phyloP scores from a whole-genome alignment of 306 rosid species.

The Pterocarpus macrocarpus region DNA sequence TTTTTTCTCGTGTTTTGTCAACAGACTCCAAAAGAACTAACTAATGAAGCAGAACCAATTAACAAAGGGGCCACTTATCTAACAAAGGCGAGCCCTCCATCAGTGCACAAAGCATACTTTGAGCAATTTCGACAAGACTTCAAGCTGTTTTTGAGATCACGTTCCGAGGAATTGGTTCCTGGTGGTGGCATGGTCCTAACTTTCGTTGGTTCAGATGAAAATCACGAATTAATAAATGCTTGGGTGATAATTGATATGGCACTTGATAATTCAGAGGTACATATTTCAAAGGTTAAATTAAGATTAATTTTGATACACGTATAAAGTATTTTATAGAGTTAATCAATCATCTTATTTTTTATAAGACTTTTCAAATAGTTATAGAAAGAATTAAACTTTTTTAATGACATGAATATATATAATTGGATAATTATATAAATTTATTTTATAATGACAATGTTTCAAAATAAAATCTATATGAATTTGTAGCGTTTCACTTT shows the following conservation, averaged over 20 bases:
- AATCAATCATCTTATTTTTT: no score
- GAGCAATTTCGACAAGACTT: conserved; percentile 56
- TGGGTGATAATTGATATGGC: conserved; percentile 44
- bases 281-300: no score
- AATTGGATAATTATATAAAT: no score
- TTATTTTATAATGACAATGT: no score
- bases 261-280: conserved; percentile 58
- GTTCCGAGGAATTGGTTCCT: conserved; percentile 53
- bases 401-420: no score
- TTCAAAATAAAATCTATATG: no score
- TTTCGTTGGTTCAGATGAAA: conserved; percentile 29
- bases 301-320: no score
- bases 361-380: no score
- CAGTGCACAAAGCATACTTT: conserved; percentile 44
- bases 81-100: conserved; percentile 46
- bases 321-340: no score
- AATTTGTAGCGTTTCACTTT: no score
- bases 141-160: conserved; percentile 46
- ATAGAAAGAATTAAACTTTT: no score
- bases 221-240: conserved; percentile 26
- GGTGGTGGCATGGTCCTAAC: conserved; percentile 57
- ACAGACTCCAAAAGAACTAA: neutral
- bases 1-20: neutral
- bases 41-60: neutral
- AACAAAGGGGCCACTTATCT: neutral